Evolutionary conservation across 371 early-diverging fungal genomes (phyloP), one percentile per base, ranked within the genome.

Genomic region (Mucor lusitanicus): DNA sequence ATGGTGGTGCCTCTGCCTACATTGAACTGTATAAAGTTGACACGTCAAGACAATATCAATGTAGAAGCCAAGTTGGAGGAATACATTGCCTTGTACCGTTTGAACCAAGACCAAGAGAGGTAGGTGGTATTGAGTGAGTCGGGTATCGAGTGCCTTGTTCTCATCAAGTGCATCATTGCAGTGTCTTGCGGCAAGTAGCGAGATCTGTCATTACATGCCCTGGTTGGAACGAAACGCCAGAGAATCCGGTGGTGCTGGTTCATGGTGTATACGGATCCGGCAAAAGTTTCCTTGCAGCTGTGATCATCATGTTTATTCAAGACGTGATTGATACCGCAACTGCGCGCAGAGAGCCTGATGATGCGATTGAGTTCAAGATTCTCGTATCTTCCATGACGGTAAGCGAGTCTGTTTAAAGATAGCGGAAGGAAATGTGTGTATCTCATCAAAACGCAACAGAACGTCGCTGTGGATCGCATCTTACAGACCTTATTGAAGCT

Each of bases 391-490:
- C 90, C 11, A 90, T 88, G 83, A 90, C 92, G 30, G 83, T 83
- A 74, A 76, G 63, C 32, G 4, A 12, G 28, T n/a, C n/a, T n/a
- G n/a, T n/a, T n/a, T n/a, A n/a, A n/a, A n/a, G n/a, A n/a, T n/a
- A n/a, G n/a, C n/a, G n/a, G n/a, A n/a, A n/a, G n/a, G n/a, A n/a
- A n/a, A n/a, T n/a, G n/a, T n/a, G n/a, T n/a, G n/a, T n/a, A n/a
- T n/a, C 40, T 40, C 0, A 40, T 5, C 13, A 40, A 17, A 4
- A 15, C 40, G n/a, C 13, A 5, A 37, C 19, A 61, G 78, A 93
- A 92, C 70, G 94, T 95, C 6, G 97, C 97, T 5, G 97, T 97
- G 3, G 97, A 97, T 73, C 87, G 94, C 39, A 92, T 97, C 57
- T 76, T 97, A 23, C 67, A 83, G 75, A 80, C 77, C 0, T 68